Evolutionary conservation across 306 rosid genomes (phyloP), one percentile per base, ranked within the genome.

Genomic region (Acacia acuminata): DNA sequence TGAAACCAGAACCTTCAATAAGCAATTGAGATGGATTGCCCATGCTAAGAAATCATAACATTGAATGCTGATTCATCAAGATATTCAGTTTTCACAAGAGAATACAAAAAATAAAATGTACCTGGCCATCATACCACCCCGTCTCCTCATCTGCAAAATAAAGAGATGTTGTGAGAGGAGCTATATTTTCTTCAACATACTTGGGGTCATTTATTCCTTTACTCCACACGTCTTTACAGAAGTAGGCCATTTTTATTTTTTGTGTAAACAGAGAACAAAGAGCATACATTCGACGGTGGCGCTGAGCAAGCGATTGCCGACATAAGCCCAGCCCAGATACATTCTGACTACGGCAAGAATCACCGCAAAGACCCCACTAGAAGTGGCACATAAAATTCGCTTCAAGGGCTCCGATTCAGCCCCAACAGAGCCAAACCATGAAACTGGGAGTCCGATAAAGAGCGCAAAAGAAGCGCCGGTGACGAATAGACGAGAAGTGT

Each of bases 71-170:
- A 69, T 15, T 60, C 71, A 60, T 56, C 9, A 20, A 56, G 25
- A 20, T 20, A 20, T 56, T 56, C 11, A 56, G 63, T 56, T 56
- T 19, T 56, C 8, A 27, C 27, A 56, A n/a, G 63, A 56, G 12
- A n/a, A 56, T 56, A 20, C n/a, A 16, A 53, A 53, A 40, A 77
- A 63, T 13, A 38, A 47, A 44, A 75, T 67, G 51, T 85, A 93
- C 97, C 98, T 92, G 98, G 24, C 99, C 99, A 83, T 95, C 98
- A 68, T 95, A 96, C 99, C 99, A 96, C 44, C 99, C 99, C 10
- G 98, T 93, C 88, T 96, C 99, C 87, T 96, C 99, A 70, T 96
- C 99, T 96, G 91, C 50, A 84, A 76, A 40, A 81, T 47, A 17
- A 80, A 88, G 38, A 58, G 63, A 81, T 60, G 72, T 53, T 13